Conservation (phyloP, 2,329 filamentous ascomycete genomes). For the Ascochyta fabae region DNA sequence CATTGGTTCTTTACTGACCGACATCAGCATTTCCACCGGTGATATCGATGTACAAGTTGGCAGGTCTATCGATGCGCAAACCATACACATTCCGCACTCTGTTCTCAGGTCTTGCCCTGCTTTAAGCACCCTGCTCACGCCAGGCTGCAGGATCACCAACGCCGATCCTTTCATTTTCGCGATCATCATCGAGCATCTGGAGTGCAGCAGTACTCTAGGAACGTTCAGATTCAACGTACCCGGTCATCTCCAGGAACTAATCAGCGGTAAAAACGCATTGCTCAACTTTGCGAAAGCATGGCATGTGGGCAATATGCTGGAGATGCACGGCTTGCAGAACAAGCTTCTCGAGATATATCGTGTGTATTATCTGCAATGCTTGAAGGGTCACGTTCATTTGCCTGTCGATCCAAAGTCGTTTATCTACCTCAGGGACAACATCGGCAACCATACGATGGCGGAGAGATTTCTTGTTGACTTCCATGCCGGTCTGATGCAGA, state of each 20-base stretch:
- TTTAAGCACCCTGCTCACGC: background rate
- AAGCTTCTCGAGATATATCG: constrained; percentile 21
- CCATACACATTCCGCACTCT: background rate
- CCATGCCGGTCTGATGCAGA: background rate
- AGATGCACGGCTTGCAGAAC: constrained; percentile 17
- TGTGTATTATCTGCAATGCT: background rate
- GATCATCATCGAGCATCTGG: constrained; percentile 6
- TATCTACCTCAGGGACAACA: background rate
- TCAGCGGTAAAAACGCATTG: constrained; percentile 6
- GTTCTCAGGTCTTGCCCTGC: background rate
- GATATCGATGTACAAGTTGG: background rate
- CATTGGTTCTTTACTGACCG: no score
- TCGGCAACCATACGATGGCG: background rate
- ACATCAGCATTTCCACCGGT: background rate
- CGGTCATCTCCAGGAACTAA: constrained; percentile 7
- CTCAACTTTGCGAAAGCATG: constrained; percentile 25
- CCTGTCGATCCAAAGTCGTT: background rate
- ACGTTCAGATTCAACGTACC: background rate
- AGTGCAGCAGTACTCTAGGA: background rate
- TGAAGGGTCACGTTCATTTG: background rate
- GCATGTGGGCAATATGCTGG: constrained; percentile 20
- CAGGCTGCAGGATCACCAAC: constrained; percentile 5
- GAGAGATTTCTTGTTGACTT: constrained; percentile 1
- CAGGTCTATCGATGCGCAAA: background rate
- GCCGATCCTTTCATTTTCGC: background rate